A percentile compares a stretch with the other conserved stretches of the same genome.
Evolutionary conservation across 345 rosid genomes (phyloP).

Genomic region (Syzygium jambos): DNA sequence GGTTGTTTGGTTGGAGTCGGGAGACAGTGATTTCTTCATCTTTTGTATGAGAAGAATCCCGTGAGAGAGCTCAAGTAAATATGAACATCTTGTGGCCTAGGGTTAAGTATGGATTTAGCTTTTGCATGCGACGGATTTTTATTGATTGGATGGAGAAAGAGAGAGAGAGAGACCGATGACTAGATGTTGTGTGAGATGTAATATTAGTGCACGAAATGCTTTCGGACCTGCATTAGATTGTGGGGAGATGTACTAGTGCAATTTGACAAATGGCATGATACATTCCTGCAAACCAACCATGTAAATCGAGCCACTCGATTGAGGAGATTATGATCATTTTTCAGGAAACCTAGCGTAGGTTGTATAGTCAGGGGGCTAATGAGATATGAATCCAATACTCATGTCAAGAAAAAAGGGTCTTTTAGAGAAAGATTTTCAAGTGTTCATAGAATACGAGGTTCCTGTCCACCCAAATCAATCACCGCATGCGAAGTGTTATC

Average conservation of each 20-base stretch:
- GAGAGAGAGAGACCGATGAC: not conserved
- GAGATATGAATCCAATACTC: not conserved
- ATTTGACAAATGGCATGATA: too few relatives aligned
- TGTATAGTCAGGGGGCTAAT: not conserved
- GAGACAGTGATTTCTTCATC: not conserved
- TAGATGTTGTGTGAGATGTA: not conserved
- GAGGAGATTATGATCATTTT: not conserved
- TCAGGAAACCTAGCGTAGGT: not conserved
- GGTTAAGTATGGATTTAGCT: not conserved
- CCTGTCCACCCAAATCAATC: rapidly evolving
- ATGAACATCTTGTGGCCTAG: constrained; percentile 2
- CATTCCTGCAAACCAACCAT: not conserved
- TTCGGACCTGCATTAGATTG: not conserved
- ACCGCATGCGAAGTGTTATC: not conserved
- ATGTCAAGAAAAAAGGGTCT: not conserved
- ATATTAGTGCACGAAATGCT: not conserved
- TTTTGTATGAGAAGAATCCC: constrained; percentile 17
- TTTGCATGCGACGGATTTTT: not conserved
- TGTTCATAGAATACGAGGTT: not conserved
- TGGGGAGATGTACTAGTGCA: not conserved
- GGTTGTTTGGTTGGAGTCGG: not conserved
- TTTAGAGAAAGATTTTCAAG: rapidly evolving
- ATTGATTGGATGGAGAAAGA: not conserved
- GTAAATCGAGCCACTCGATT: not conserved
- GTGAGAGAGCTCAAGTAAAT: constrained; percentile 22